Percentiles rank a stretch among this genome's conserved stretches.
phyloP scores from a whole-genome alignment of 805 yeast species.

The Ogataea philodendri region DNA sequence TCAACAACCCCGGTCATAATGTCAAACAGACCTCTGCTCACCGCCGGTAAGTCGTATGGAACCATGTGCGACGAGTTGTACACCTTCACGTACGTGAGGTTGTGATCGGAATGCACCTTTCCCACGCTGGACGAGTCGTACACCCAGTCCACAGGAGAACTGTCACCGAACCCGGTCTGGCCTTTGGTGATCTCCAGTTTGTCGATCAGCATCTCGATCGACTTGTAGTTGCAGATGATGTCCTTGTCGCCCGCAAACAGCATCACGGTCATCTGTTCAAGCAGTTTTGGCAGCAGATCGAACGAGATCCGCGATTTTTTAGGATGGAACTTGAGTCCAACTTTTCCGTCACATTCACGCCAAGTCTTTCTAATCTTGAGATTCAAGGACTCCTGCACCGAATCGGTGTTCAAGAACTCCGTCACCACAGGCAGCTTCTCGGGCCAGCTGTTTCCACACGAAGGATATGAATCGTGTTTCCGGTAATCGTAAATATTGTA shows the following conservation, averaged over 20 bases:
- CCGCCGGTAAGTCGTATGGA: conserved; percentile 74
- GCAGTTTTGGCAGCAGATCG: conserved; percentile 61
- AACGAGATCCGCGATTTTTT: conserved; percentile 57
- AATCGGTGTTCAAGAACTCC: conserved; percentile 46
- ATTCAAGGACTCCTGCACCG: conserved; percentile 53
- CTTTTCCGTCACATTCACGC: conserved; percentile 75
- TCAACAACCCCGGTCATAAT: conserved; percentile 37
- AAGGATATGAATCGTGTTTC: conserved; percentile 68
- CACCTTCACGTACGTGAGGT: conserved; percentile 73
- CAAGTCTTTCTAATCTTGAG: conserved; percentile 45
- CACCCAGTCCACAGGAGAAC: conserved; percentile 38
- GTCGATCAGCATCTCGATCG: conserved; percentile 59
- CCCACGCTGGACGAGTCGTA: conserved; percentile 42
- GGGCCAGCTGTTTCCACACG: conserved; percentile 96
- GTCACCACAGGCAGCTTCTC: conserved; percentile 48
- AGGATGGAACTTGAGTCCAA: conserved; percentile 51
- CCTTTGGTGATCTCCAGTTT: conserved; percentile 63
- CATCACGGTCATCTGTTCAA: conserved; percentile 58
- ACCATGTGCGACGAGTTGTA: conserved; percentile 90
- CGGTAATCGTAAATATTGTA: conserved; percentile 81
- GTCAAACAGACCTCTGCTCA: conserved; percentile 70
- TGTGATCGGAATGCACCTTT: conserved; percentile 50
- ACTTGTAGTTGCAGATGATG: conserved; percentile 71
- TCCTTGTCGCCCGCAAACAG: conserved; percentile 88
- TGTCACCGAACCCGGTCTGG: conserved; percentile 46